Base-by-base conservation (phyloP, 2,329 filamentous ascomycete genomes). In the Chrysoporthe cubensis region DNA sequence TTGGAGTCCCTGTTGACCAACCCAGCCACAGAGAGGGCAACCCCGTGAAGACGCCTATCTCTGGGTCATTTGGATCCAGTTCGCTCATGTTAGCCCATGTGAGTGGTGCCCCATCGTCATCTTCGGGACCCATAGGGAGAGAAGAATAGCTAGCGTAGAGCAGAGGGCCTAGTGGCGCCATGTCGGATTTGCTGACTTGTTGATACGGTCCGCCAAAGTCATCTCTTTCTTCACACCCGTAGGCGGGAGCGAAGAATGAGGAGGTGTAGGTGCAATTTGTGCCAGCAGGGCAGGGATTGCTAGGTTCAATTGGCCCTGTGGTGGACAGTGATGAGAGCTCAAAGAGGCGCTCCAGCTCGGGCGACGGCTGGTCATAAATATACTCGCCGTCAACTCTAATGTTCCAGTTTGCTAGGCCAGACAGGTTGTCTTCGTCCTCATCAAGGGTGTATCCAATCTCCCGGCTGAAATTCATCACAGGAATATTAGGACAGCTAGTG, bases 141-240 rank as follows among this genome's bases (percentile, higher is more conserved):
- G 69, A 71, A 0, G 69, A 71, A 50, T 71, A 71, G 32, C 67
- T 71, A 40, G 59, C 65, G 21, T 71, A 71, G 6, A 69, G 59
- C 9, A 71, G 50, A 18, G 32, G 48, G 14, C 69, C 69, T 8
- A 5, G 14, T 2, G 69, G 69, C 6, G 67, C 67, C 26, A 71
- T 52, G 21, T 69, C 64, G 14, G 67, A 69, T 34, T 57, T 62
- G 18, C 62, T 67, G 37, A 66, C 62, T 2, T 48, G 60, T 46
- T 62, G 62, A 32, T 32, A 42, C 2, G 60, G 46, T 16, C 69
- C 69, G 26, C 69, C 67, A 34, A 71, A 71, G 8, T 71, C 67
- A 9, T 61, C 62, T 18, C 67, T 65, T 1, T 58, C 50, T 50
- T 71, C 69, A 21, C 69, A 71, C 9, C 58, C 63, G 43, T 71